A percentile compares a stretch with the other conserved stretches of the same genome.
phyloP scores from a whole-genome alignment of 768 basidiomycete species.

The Boletus fagicola region DNA sequence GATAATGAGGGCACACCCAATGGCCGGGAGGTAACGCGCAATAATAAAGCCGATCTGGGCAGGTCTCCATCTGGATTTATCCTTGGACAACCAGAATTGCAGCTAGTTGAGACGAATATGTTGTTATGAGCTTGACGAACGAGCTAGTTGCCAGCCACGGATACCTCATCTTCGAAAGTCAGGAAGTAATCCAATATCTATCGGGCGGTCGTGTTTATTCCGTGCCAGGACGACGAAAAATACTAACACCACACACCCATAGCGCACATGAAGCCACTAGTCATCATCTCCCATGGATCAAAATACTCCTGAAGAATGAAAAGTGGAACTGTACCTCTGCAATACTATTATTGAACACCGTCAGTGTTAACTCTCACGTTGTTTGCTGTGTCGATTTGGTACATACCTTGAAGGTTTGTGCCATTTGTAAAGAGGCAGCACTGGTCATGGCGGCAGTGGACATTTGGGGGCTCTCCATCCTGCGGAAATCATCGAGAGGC shows the following conservation, averaged over 20 bases:
- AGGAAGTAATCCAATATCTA: background rate
- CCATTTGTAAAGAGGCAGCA: background rate
- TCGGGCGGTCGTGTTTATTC: background rate
- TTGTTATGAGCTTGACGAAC: background rate
- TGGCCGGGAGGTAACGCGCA: background rate
- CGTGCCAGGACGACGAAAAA: background rate
- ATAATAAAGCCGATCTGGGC: background rate
- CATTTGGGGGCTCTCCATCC: background rate
- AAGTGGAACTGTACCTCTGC: background rate
- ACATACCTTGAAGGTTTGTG: background rate
- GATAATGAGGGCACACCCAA: background rate
- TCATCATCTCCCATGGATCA: background rate
- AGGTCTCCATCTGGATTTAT: background rate
- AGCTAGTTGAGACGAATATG: background rate
- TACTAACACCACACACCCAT: background rate
- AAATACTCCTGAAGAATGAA: background rate
- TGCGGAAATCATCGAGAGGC: background rate
- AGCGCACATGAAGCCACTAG: background rate
- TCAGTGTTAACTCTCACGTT: background rate
- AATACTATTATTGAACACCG: background rate
- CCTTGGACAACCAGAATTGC: background rate
- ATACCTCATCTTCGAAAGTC: background rate
- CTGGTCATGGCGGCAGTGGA: background rate
- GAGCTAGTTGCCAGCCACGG: background rate
- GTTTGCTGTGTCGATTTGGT: background rate